These are phyloP conservation scores for Cordyceps cateniannulata DNA, from an alignment of 2,329 filamentous ascomycete genomes.

Conservation along the genomic window DNA sequence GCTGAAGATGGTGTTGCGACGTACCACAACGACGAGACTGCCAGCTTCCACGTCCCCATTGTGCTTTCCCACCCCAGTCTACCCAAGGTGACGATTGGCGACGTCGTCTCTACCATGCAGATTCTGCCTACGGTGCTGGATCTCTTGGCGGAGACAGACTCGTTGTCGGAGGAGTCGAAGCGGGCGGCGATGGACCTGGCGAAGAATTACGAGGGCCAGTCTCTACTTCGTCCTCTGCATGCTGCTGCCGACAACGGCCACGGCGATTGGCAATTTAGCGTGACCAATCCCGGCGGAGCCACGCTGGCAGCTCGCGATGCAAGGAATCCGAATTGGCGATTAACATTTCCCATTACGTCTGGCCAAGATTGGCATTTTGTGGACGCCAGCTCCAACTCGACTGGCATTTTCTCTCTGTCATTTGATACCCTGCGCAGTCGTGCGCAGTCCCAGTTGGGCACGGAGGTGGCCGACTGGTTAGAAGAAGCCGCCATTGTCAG, in stretches of 20 bases:
- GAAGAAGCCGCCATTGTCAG: conserved; percentile 27
- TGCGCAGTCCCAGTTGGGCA: background rate
- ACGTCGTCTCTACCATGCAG: conserved; percentile 26
- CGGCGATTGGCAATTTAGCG: conserved; percentile 23
- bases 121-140: conserved; percentile 30
- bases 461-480: conserved; percentile 11
- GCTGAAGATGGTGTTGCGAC: conserved; percentile 25
- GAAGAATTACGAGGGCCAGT: conserved; percentile 29
- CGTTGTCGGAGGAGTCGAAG: conserved; percentile 22
- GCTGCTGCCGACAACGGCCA: conserved; percentile 15
- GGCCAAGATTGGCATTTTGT: conserved; percentile 15
- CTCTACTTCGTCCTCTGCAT: conserved; percentile 25
- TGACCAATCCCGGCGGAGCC: conserved; percentile 22
- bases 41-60: conserved; percentile 27
- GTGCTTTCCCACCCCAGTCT: conserved; percentile 28
- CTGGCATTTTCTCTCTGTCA: conserved; percentile 4
- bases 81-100: conserved; percentile 23
- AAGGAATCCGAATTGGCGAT: conserved; percentile 17
- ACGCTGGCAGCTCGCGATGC: conserved; percentile 19
- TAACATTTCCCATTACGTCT: conserved; percentile 20
- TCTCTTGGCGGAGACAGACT: conserved; percentile 26
- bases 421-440: conserved; percentile 8
- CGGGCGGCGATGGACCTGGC: conserved; percentile 23
- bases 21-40: conserved; percentile 28
- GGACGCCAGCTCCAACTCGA: conserved; percentile 4